Base-by-base conservation (phyloP, 306 rosid genomes). In the Sesbania bispinosa region DNA sequence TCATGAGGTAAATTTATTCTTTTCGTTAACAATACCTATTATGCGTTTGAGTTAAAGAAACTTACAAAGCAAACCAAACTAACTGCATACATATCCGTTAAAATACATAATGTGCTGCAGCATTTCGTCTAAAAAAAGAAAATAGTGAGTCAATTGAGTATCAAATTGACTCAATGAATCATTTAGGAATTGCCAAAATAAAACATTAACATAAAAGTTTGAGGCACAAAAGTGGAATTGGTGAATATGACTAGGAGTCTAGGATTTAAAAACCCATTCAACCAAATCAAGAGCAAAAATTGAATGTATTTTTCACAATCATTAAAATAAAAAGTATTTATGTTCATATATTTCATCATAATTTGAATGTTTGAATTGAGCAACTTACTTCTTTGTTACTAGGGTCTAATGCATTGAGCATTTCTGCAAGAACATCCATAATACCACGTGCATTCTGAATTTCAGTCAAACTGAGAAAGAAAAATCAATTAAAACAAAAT, bases 381-480 rank as follows among this genome's bases (percentile, higher is more conserved):
- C 64, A 65, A 80, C 76, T 65, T 79, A 94, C 98, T 88, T 90
- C 98, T 87, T 73, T 89, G 79, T 88, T 94, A 47, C 45, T 81
- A 29, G 98, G 97, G 71, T 94, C 98, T 54, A 90, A 26, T 26
- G 97, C 98, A 81, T 46, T 94, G 48, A 90, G 90, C 98, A 94
- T 94, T 81, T 94, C 98, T 2, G 96, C 72, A 60, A 94, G 92
- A 74, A 94, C 97, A 66, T 94, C 98, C 98, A 90, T 87, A 79
- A 94, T 87, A 51, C 98, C 98, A 54, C 94, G 89, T 57, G 96
- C 98, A 86, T 94, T 94, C 85, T 94, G 98, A 80, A 94, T 86
- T 94, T 94, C 97, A 0, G 89, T 78, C 87, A 90, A 69, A 80
- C 99, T 94, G 84, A 39, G 45, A 79, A 81, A 27, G 43, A 79